Percentiles rank a stretch among this genome's conserved stretches.
phyloP scores from a whole-genome alignment of 306 rosid genomes.

The Oxytropis ochrocephala region DNA sequence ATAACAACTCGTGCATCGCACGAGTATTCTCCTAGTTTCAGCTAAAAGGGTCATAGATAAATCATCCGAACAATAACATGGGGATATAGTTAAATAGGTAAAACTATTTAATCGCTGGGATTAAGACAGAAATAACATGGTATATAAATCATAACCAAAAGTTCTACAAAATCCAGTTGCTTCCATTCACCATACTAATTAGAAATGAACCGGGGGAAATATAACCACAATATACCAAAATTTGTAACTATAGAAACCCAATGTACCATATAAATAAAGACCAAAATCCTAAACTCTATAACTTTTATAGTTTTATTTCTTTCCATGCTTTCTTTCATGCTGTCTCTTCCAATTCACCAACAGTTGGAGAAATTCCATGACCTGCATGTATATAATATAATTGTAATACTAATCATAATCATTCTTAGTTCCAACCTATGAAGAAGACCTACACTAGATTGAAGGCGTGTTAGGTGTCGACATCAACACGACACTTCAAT shows the following conservation, averaged over 20 bases:
- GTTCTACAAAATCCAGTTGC: too few relatives aligned
- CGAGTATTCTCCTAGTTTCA: too few relatives aligned
- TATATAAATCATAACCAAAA: too few relatives aligned
- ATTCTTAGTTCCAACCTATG: not conserved
- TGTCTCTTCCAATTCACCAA: conserved; percentile 60
- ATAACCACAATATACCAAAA: not conserved
- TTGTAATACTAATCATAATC: not conserved
- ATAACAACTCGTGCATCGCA: too few relatives aligned
- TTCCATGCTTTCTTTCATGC: conserved; percentile 12
- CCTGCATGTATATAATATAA: conserved; percentile 39
- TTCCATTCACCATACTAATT: not conserved
- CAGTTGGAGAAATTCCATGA: conserved; percentile 71
- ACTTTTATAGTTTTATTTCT: not conserved
- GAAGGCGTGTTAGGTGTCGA: too few relatives aligned
- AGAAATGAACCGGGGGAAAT: not conserved
- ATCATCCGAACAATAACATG: too few relatives aligned
- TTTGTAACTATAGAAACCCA: not conserved
- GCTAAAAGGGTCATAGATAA: too few relatives aligned
- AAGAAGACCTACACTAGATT: too few relatives aligned
- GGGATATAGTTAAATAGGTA: too few relatives aligned
- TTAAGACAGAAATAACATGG: too few relatives aligned
- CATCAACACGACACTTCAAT: too few relatives aligned
- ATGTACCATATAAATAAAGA: not conserved
- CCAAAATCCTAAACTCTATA: not conserved
- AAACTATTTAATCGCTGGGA: too few relatives aligned